A percentile compares a stretch with the other conserved stretches of the same genome.
Conservation (phyloP, 1,284 basidiomycete genomes). For the Trichosporon asahii region DNA sequence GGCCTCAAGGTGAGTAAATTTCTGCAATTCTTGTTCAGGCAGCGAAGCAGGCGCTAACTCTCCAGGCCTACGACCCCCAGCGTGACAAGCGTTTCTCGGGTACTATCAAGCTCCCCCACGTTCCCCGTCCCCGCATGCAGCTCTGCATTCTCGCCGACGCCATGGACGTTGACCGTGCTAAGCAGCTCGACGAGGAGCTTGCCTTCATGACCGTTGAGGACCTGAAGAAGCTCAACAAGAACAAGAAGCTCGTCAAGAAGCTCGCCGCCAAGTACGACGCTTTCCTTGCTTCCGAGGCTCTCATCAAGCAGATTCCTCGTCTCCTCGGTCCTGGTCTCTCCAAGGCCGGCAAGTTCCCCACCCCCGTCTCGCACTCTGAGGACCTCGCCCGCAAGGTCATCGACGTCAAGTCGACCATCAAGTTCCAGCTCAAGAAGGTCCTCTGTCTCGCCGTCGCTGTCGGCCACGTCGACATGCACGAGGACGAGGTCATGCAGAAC, state of each 20-base stretch:
- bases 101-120: conserved; percentile 92
- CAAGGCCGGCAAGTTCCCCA: conserved; percentile 99
- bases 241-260: conserved; percentile 99
- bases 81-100: conserved; percentile 63
- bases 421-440: conserved; percentile 99
- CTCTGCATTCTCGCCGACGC: conserved; percentile 99
- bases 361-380: conserved; percentile 88
- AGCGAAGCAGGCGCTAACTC: neutral
- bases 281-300: conserved; percentile 94
- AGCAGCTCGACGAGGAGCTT: conserved; percentile 52
- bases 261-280: conserved; percentile 99
- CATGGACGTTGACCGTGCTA: conserved; percentile 83
- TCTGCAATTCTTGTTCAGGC: neutral
- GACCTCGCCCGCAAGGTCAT: conserved; percentile 88
- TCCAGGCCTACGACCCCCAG: conserved; percentile 27
- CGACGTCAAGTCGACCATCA: conserved; percentile 98
- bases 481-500: conserved; percentile 95
- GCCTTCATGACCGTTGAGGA: conserved; percentile 96
- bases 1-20: conserved; percentile 85
- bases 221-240: conserved; percentile 83
- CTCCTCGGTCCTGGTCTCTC: conserved; percentile 98
- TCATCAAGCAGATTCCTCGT: conserved; percentile 99
- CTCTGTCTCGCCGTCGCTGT: conserved; percentile 98
- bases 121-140: conserved; percentile 97
- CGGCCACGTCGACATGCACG: conserved; percentile 95